phyloP scores from a whole-genome alignment of 2,329 filamentous ascomycete species.

The Teratosphaeriaceae sp. region DNA sequence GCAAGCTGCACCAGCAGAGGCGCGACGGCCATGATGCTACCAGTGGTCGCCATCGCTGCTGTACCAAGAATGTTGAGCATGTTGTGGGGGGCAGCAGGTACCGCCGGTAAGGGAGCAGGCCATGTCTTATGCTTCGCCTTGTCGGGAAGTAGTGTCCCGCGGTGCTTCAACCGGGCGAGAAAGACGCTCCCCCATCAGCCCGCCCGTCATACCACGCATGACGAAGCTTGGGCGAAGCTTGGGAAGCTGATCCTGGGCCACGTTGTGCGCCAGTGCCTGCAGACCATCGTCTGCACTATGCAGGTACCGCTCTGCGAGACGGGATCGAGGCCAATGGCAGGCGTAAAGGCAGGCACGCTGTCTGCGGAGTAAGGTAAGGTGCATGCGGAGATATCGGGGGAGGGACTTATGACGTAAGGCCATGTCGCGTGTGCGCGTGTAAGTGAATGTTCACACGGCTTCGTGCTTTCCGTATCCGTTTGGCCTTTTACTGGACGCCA shows the following conservation, averaged over 20 bases:
- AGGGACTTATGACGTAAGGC: background rate
- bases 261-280: background rate
- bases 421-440: background rate
- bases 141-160: too few species aligned
- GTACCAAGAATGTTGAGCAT: background rate
- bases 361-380: background rate
- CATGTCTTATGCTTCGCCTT: too few species aligned
- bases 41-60: background rate
- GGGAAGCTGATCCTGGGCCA: background rate
- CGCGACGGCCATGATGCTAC: constrained; percentile 8
- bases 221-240: too few species aligned
- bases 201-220: too few species aligned
- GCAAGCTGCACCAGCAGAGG: constrained; percentile 9
- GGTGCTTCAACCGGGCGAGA: too few species aligned
- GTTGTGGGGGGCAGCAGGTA: background rate
- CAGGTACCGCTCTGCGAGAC: background rate
- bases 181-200: too few species aligned
- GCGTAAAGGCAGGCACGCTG: background rate
- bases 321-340: constrained; percentile 1
- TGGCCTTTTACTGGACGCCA: constrained; percentile 6
- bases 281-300: background rate
- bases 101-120: background rate
- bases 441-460: too few species aligned
- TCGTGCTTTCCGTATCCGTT: too few species aligned
- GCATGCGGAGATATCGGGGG: background rate